Base-by-base conservation (phyloP, 305 asterid species). In the Vinca major region DNA sequence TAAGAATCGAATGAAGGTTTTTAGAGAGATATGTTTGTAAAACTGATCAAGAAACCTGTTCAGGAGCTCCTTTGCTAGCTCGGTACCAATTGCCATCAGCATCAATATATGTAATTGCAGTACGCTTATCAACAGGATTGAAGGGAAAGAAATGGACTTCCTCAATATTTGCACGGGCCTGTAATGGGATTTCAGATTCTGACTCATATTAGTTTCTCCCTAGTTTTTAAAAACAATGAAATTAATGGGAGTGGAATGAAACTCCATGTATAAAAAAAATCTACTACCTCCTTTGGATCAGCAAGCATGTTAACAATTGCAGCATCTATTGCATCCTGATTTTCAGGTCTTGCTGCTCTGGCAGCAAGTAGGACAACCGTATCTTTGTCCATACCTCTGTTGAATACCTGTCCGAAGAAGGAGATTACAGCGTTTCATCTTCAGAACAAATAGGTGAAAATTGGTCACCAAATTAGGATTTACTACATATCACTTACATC, bases 31-130 rank as follows among this genome's bases (percentile, higher is more conserved):
- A 26, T 19, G 20, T 40, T 11, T 20, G 11, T 55, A 16, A 17
- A 3, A 21, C 55, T 57, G 14, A 19, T 43, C 74, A 56, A 48
- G 45, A 66, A 21, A 78, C 82, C 82, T 78, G 82, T 52, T 71
- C 77, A n/a, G 82, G 73, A 52, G 80, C 77, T 52, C 80, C 75
- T 72, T 79, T 72, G 66, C 75, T 79, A 8, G 69, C 77, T 33
- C 77, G 74, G 21, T 75, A 69, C 77, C 80, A 75, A 16, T 72
- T 71, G n/a, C 80, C 82, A 39, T 71, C 70, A 63, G 73, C 36
- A 48, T 75, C 82, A 45, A 75, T 61, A 33, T 78, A 78, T 9
- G 78, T 73, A n/a, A 73, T 71, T 67, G 78, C 81, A 53, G 81
- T 73, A 68, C 81, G 73, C 56, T 76, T 76, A 44, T 76, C 76